Conservation (phyloP, 495 filamentous ascomycete species). For the Penicillium subrubescens region DNA sequence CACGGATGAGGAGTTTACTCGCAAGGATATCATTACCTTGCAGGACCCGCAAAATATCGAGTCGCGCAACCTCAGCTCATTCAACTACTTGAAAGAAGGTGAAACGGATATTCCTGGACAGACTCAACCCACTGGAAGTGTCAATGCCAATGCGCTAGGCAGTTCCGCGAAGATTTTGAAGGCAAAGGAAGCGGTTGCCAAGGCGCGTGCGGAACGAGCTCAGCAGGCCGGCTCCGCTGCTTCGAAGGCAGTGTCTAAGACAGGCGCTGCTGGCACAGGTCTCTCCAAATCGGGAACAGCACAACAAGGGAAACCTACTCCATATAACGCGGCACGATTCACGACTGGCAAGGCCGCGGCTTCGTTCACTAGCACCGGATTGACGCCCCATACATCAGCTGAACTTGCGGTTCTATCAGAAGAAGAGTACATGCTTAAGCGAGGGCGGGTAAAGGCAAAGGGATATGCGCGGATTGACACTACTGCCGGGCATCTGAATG, state of each 20-base stretch:
- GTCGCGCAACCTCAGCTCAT: conserved; percentile 79
- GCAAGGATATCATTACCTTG: conserved; percentile 93
- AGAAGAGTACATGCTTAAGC: conserved; percentile 94
- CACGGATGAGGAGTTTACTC: conserved; percentile 80
- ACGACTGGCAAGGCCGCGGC: conserved; percentile 93
- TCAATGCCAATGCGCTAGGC: conserved; percentile 77
- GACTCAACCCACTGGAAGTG: conserved; percentile 57
- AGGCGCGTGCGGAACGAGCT: conserved; percentile 66
- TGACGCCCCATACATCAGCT: conserved; percentile 86
- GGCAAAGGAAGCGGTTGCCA: conserved; percentile 87
- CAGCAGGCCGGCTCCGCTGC: conserved; percentile 33
- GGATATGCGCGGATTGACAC: conserved; percentile 91
- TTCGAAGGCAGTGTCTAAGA: conserved; percentile 46
- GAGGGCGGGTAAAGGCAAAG: conserved; percentile 80
- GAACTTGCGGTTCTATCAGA: conserved; percentile 84
- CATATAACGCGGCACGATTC: conserved; percentile 85
- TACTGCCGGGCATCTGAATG: conserved; percentile 75
- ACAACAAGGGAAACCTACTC: conserved; percentile 47
- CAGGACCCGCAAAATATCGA: conserved; percentile 95
- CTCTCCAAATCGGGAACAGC: conserved; percentile 26
- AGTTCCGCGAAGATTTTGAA: conserved; percentile 85
- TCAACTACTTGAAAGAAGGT: conserved; percentile 88
- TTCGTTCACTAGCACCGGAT: conserved; percentile 89
- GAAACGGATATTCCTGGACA: conserved; percentile 65
- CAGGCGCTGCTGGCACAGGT: conserved; percentile 16